These are phyloP conservation scores for Phaffomyces thermotolerans DNA, from an alignment of 805 yeast genomes.

Conservation along the genomic window DNA sequence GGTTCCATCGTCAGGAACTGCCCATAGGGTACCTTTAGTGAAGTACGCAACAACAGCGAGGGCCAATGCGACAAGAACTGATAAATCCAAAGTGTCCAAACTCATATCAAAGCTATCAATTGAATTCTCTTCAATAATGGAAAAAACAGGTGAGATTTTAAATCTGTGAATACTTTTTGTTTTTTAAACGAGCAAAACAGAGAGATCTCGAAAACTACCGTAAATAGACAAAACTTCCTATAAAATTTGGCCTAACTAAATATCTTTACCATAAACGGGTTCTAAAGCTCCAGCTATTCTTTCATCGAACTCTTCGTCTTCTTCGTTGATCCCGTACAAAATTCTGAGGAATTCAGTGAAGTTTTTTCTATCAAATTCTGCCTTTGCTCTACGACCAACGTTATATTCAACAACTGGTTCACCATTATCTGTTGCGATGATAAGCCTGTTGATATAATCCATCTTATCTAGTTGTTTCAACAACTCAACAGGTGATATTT, in stretches of 20 bases:
- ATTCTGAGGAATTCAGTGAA: slow-evolving; percentile 19
- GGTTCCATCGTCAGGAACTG: slow-evolving; percentile 28
- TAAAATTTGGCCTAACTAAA: too few relatives aligned
- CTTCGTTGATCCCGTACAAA: slow-evolving; percentile 13
- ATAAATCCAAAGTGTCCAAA: slow-evolving; percentile 63
- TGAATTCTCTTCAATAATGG: not conserved
- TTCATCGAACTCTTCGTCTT: slow-evolving; percentile 9
- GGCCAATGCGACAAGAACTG: slow-evolving; percentile 59
- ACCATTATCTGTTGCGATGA: slow-evolving; percentile 11
- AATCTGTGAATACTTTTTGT: too few relatives aligned
- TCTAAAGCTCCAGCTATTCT: slow-evolving; percentile 12
- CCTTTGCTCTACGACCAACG: slow-evolving; percentile 24
- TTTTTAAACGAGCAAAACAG: not conserved
- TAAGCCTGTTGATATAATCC: slow-evolving; percentile 20
- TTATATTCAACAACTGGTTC: slow-evolving; percentile 24
- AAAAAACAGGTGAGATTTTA: slow-evolving; percentile 1
- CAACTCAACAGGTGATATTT: slow-evolving; percentile 14
- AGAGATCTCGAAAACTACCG: not conserved
- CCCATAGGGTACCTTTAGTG: slow-evolving; percentile 54
- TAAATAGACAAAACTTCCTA: not conserved
- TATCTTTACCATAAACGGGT: slow-evolving; percentile 12
- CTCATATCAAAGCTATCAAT: slow-evolving; percentile 33
- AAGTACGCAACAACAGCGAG: slow-evolving; percentile 61
- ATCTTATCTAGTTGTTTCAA: slow-evolving; percentile 20
- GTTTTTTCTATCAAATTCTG: slow-evolving; percentile 22